phyloP scores from a whole-genome alignment of 352 stramenopile species.

The Phytopythium ostracodes region DNA sequence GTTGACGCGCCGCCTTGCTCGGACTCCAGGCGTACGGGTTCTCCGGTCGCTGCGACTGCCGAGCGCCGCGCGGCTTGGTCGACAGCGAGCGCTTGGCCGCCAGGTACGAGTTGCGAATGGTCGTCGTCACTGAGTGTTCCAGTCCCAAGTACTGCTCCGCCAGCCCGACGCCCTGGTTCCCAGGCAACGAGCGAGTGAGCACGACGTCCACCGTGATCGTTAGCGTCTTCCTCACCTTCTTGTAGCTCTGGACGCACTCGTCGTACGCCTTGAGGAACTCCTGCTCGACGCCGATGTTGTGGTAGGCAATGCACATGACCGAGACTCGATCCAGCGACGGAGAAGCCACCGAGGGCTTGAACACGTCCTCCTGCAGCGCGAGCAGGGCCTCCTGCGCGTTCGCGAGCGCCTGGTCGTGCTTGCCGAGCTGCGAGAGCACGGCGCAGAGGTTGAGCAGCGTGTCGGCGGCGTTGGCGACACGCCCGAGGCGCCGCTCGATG shows the following conservation, averaged over 20 bases:
- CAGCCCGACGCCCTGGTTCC: slow-evolving; percentile 69
- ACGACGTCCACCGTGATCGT: not conserved
- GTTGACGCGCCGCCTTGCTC: slow-evolving; percentile 19
- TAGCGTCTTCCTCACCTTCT: slow-evolving; percentile 55
- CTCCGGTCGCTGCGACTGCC: not conserved
- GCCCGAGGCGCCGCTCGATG: slow-evolving; percentile 74
- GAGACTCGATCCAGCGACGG: slow-evolving; percentile 75
- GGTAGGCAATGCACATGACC: slow-evolving; percentile 93
- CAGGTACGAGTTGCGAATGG: slow-evolving; percentile 87
- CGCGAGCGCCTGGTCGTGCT: slow-evolving; percentile 80
- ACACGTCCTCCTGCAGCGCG: slow-evolving; percentile 89
- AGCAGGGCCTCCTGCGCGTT: slow-evolving; percentile 88
- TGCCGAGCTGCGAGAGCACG: slow-evolving; percentile 86
- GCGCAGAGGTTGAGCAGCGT: slow-evolving; percentile 94
- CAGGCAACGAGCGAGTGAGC: not conserved
- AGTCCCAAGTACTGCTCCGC: slow-evolving; percentile 86
- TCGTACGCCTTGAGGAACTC: slow-evolving; percentile 91
- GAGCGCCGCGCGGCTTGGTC: slow-evolving; percentile 16
- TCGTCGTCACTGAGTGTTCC: slow-evolving; percentile 86
- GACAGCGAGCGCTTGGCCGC: slow-evolving; percentile 69
- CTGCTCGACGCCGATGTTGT: slow-evolving; percentile 94
- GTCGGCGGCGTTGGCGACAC: slow-evolving; percentile 84
- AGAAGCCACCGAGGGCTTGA: slow-evolving; percentile 11
- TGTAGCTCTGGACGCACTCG: slow-evolving; percentile 85
- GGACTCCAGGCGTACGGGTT: slow-evolving; percentile 14